A percentile compares a stretch with the other conserved stretches of the same genome.
phyloP scores from a whole-genome alignment of 148 eudicot species.

The Chenopodium suecicum region DNA sequence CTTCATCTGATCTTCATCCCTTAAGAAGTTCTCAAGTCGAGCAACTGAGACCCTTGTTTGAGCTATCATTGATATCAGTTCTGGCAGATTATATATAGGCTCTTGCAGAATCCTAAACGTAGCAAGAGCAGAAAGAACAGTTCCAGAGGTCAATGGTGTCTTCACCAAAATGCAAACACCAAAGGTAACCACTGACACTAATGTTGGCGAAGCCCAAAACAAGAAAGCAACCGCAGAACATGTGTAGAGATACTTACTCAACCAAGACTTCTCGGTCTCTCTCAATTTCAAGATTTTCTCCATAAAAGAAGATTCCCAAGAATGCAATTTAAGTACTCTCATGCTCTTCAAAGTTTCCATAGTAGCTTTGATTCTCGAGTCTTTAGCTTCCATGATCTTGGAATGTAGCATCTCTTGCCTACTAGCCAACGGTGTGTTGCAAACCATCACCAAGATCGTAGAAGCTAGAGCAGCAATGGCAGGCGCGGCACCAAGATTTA shows the following conservation, averaged over 20 bases:
- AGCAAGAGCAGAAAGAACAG: slow-evolving; percentile 87
- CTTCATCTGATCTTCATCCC: slow-evolving; percentile 49
- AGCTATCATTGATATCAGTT: slow-evolving; percentile 74
- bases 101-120: slow-evolving; percentile 90
- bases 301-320: slow-evolving; percentile 73
- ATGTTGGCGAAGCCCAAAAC: slow-evolving; percentile 91
- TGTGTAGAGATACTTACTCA: slow-evolving; percentile 74
- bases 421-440: slow-evolving; percentile 74
- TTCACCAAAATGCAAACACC: slow-evolving; percentile 65
- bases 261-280: slow-evolving; percentile 63
- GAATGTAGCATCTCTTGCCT: slow-evolving; percentile 68
- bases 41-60: slow-evolving; percentile 83
- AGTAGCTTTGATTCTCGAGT: slow-evolving; percentile 79
- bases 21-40: slow-evolving; percentile 54
- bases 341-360: slow-evolving; percentile 78
- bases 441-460: slow-evolving; percentile 69
- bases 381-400: slow-evolving; percentile 86
- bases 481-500: slow-evolving; percentile 67
- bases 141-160: slow-evolving; percentile 73
- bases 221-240: slow-evolving; percentile 80
- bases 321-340: slow-evolving; percentile 83
- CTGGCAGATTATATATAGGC: slow-evolving; percentile 83
- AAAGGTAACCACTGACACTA: slow-evolving; percentile 80
- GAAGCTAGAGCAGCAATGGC: slow-evolving; percentile 65
- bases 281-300: slow-evolving; percentile 55